These are phyloP conservation scores for Aphanomyces stellatus DNA, from an alignment of 352 stramenopile species.

Conservation along the genomic window DNA sequence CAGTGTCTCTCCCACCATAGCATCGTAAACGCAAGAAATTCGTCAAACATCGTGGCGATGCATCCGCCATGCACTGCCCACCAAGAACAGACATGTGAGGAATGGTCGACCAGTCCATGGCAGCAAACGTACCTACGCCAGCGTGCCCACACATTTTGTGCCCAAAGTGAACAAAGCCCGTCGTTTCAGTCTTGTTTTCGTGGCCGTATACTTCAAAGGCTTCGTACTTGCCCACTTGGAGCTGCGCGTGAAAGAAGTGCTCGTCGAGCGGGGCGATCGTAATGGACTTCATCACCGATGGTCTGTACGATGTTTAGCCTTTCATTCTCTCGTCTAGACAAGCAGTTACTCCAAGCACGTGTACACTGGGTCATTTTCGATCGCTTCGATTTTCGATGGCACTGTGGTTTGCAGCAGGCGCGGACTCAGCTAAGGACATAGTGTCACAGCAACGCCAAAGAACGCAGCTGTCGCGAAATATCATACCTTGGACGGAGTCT, in stretches of 20 bases:
- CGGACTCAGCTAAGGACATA: too few relatives aligned
- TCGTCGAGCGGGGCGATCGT: not conserved
- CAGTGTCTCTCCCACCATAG: too few relatives aligned
- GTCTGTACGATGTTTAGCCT: too few relatives aligned
- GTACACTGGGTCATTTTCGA: not conserved
- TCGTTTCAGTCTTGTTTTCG: not conserved
- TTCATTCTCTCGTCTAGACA: too few relatives aligned
- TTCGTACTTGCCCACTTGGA: slow-evolving; percentile 4
- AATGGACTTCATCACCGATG: too few relatives aligned
- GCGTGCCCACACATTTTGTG: slow-evolving; percentile 4
- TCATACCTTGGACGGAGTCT: not conserved
- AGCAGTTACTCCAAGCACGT: not conserved
- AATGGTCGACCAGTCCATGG: not conserved
- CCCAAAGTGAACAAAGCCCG: slow-evolving; percentile 12
- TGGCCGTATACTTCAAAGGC: slow-evolving; percentile 4
- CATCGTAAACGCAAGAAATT: slow-evolving; percentile 11
- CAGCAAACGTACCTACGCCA: not conserved
- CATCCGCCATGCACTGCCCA: slow-evolving; percentile 12
- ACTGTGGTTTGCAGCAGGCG: too few relatives aligned
- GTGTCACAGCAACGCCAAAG: too few relatives aligned
- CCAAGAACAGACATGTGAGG: not conserved
- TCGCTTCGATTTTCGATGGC: not conserved
- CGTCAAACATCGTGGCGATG: slow-evolving; percentile 13
- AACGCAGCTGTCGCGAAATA: too few relatives aligned
- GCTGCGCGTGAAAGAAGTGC: slow-evolving; percentile 7